Percentiles rank a stretch among this genome's conserved stretches.
phyloP scores from a whole-genome alignment of 2,329 filamentous ascomycete genomes.

The Aspergillus costaricaensis region DNA sequence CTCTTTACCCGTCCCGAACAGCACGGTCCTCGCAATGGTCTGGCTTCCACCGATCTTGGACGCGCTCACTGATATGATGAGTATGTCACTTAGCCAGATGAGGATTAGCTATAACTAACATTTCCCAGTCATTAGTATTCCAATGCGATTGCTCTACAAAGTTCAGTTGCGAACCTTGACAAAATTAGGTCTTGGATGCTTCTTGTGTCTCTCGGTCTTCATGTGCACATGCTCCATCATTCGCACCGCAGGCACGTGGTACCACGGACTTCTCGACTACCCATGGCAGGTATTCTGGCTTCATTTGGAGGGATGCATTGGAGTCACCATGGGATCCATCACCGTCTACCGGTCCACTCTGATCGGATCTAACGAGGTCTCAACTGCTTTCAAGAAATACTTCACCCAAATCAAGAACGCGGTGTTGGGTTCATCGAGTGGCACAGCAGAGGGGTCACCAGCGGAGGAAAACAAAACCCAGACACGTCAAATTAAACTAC shows the following conservation, averaged over 20 bases:
- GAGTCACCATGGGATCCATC: not conserved
- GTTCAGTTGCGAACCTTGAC: not conserved
- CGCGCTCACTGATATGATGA: not conserved
- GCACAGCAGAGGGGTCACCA: not conserved
- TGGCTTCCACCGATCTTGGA: not conserved
- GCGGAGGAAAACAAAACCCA: not conserved
- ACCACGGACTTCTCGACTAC: constrained; percentile 1
- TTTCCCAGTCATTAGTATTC: not conserved
- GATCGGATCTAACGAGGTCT: not conserved
- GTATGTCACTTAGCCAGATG: not conserved
- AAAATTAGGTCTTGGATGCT: not conserved
- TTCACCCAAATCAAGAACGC: not conserved
- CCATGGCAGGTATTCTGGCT: constrained; percentile 7
- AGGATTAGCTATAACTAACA: not conserved
- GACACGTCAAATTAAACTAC: not conserved
- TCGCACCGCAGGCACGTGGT: constrained; percentile 1
- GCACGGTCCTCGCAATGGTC: not conserved
- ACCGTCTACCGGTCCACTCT: constrained; percentile 1
- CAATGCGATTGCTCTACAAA: not conserved
- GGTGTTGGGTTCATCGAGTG: not conserved
- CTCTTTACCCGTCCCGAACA: not conserved
- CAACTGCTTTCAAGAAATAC: not conserved
- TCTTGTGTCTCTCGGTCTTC: constrained; percentile 1
- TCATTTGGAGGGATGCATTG: not conserved
- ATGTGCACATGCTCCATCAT: constrained; percentile 5